Conservation (phyloP, 2,329 filamentous ascomycete species). For the Celoporthe dispersa region DNA sequence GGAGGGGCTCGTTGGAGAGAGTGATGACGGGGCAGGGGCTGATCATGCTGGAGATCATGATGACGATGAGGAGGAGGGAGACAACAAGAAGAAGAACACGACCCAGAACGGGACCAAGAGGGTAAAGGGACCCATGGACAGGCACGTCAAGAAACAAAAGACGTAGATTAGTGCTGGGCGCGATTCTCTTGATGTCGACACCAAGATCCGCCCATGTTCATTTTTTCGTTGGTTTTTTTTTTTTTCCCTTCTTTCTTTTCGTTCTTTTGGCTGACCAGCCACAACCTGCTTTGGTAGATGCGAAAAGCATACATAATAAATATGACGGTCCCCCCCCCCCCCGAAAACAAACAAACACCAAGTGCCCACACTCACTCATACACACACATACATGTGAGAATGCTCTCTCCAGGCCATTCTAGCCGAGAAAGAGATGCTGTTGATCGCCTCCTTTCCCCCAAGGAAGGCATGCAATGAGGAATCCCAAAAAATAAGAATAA, state of each 20-base stretch:
- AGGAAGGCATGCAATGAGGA: neutral
- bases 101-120: conserved; percentile 30
- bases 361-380: neutral
- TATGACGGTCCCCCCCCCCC: neutral
- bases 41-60: conserved; percentile 37
- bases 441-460: neutral
- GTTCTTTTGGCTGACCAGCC: neutral
- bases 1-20: conserved; percentile 41
- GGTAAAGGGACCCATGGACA: conserved; percentile 40
- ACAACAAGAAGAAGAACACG: conserved; percentile 20
- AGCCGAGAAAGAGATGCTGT: neutral
- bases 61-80: conserved; percentile 30
- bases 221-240: neutral
- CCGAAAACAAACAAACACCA: conserved; percentile 2
- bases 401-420: neutral
- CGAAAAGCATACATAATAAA: neutral
- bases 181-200: neutral
- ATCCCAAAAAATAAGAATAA: neutral
- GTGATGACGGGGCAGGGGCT: conserved; percentile 41
- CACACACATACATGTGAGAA: neutral
- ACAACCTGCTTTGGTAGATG: neutral
- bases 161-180: conserved; percentile 4
- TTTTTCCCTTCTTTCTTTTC: too few relatives aligned
- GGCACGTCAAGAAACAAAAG: conserved; percentile 39
- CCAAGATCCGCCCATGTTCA: too few relatives aligned